phyloP scores from a whole-genome alignment of 176 grass and related monocot species.

The Thinopyrum elongatum region DNA sequence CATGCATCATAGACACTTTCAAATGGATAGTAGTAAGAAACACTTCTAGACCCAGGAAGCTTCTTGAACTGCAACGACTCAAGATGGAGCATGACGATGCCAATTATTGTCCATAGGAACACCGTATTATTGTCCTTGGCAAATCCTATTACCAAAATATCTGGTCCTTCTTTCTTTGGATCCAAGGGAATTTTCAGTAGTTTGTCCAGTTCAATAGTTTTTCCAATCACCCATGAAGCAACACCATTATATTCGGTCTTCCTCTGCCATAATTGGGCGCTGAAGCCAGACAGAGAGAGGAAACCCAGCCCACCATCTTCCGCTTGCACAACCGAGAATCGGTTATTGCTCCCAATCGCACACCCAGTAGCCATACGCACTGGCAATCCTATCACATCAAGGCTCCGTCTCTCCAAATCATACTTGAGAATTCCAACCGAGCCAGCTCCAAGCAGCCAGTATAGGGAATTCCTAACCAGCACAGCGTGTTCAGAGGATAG shows the following conservation, averaged over 20 bases:
- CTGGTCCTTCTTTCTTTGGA: background rate
- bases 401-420: no score
- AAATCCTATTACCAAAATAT: background rate
- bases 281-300: background rate
- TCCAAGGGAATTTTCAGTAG: background rate
- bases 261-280: background rate
- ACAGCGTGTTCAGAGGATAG: no score
- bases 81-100: background rate
- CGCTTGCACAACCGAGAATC: background rate
- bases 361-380: no score
- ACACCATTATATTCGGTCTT: background rate
- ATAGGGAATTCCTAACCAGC: no score
- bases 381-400: no score
- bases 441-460: no score
- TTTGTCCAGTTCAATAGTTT: no score
- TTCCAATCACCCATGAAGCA: background rate
- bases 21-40: background rate
- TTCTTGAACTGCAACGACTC: background rate
- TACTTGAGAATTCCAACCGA: no score
- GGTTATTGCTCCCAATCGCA: no score
- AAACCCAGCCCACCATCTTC: background rate
- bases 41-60: background rate
- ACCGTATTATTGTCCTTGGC: background rate
- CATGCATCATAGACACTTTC: background rate
- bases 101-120: background rate